A percentile compares a stretch with the other conserved stretches of the same genome.
phyloP scores from a whole-genome alignment of 306 rosid species.

The Inga leiocalycina region DNA sequence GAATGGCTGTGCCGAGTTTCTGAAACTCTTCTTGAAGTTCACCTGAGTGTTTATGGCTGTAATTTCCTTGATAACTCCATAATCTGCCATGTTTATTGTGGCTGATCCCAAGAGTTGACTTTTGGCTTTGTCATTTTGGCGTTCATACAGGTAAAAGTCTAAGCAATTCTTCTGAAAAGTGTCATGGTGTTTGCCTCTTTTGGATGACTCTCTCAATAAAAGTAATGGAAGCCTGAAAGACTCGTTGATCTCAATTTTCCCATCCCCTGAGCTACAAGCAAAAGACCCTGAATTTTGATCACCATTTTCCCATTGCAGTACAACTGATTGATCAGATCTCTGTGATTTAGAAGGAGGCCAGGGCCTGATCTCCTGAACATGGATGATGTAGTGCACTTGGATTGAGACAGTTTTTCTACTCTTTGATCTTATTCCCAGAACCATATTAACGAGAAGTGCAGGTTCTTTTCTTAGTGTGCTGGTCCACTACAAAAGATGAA shows the following conservation, averaged over 20 bases:
- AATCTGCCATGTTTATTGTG: slow-evolving; percentile 70
- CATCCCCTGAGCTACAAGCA: slow-evolving; percentile 40
- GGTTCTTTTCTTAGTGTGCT: slow-evolving; percentile 29
- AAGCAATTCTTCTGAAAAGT: slow-evolving; percentile 66
- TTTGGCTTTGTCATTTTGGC: slow-evolving; percentile 42
- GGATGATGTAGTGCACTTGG: slow-evolving; percentile 60
- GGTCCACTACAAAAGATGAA: slow-evolving; percentile 38
- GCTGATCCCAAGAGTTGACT: slow-evolving; percentile 71
- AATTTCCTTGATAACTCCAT: slow-evolving; percentile 53
- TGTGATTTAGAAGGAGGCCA: slow-evolving; percentile 72
- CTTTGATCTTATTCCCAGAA: slow-evolving; percentile 78
- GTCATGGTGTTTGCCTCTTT: slow-evolving; percentile 46
- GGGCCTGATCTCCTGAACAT: slow-evolving; percentile 74
- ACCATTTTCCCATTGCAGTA: slow-evolving; percentile 79
- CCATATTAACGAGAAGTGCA: slow-evolving; percentile 50
- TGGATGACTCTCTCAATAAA: slow-evolving; percentile 57
- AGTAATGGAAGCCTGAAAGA: slow-evolving; percentile 61
- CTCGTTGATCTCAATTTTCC: slow-evolving; percentile 50
- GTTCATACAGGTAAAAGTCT: slow-evolving; percentile 69
- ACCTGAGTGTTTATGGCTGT: slow-evolving; percentile 42
- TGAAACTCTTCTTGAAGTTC: slow-evolving; percentile 68
- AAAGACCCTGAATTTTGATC: slow-evolving; percentile 56
- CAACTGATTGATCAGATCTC: slow-evolving; percentile 55
- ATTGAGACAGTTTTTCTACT: slow-evolving; percentile 52
- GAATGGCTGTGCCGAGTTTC: slow-evolving; percentile 53